Base-by-base conservation (phyloP, 176 grass and related monocot genomes). In the Eragrostis nindensis region DNA sequence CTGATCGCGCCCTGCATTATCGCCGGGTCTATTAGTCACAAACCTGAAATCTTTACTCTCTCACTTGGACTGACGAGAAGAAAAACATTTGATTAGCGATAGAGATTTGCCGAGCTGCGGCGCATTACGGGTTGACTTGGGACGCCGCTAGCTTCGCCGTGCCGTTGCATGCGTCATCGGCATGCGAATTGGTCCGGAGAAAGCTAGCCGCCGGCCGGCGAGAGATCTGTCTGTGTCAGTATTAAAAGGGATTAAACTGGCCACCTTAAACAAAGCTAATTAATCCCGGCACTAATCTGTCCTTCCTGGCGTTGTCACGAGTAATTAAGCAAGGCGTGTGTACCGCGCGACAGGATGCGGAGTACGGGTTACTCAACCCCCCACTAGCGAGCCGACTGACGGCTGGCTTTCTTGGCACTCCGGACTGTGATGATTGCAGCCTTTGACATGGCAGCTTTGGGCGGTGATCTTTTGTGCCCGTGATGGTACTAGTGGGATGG, bases 371-470 rank as follows among this genome's bases (percentile, higher is more conserved):
- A 71, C 70, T 70, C 77, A 81, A 89, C 38, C 26, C 16, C 76
- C 63, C 82, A 89, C 71, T 85, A 80, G 22, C 49, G 40, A 41
- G 38, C 75, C 29, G 46, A 75, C 82, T n/a, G 27, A 50, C 53
- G 29, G 18, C 71, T 32, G 27, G 64, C 87, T 76, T 85, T 77
- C 55, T 40, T 9, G 27, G 87, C 87, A 66, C 82, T 85, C 47
- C 65, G 24, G 54, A 56, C 56, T 38, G 77, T 22, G 6, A 89
- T 89, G 59, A 89, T 89, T 89, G 48, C 54, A 7, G 47, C 29
- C 47, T 81, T 89, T 64, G 82, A 72, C 65, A 71, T 27, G 65
- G 41, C 63, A 74, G 41, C 70, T 64, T 76, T 81, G 64, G 82
- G 27, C 56, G 77, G 87, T 64, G 82, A 81, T 85, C 71, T 27